Conservation (phyloP, 106 monocot genomes). For the Dioscorea zingiberensis region DNA sequence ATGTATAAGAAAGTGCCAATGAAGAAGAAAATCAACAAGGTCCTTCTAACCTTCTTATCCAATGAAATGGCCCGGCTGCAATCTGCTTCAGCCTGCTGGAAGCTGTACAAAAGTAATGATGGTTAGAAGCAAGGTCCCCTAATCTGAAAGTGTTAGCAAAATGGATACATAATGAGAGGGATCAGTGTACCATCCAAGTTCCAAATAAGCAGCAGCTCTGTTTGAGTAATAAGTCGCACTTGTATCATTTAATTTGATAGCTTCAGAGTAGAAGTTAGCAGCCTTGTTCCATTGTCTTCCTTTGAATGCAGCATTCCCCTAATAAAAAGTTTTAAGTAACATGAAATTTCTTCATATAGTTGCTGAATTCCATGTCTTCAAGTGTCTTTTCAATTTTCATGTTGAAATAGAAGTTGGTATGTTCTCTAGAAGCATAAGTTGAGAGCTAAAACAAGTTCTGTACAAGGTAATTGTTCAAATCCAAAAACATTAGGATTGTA, state of each 20-base stretch:
- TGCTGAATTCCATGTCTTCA: no score
- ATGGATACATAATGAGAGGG: not conserved
- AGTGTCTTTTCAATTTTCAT: no score
- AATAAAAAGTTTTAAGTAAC: no score
- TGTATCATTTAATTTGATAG: slow-evolving; percentile 72
- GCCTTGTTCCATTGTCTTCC: slow-evolving; percentile 91
- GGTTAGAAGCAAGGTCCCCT: not conserved
- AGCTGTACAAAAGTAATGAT: slow-evolving; percentile 34
- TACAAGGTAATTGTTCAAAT: no score
- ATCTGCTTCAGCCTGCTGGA: slow-evolving; percentile 93
- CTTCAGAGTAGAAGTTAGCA: slow-evolving; percentile 76
- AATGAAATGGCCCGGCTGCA: slow-evolving; percentile 77
- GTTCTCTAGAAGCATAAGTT: no score
- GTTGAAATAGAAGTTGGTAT: no score
- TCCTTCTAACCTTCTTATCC: slow-evolving; percentile 77
- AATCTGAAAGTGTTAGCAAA: not conserved
- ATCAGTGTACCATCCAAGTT: slow-evolving; percentile 71
- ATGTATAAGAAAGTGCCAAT: not conserved
- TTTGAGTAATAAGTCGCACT: slow-evolving; percentile 88
- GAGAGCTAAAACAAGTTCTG: no score
- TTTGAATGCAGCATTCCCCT: slow-evolving; percentile 98
- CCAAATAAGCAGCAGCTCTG: slow-evolving; percentile 90
- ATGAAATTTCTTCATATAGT: no score
- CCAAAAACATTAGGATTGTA: no score
- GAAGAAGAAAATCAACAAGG: no score